Evolutionary conservation across 116 monocot species (phyloP).

Genomic region (Zostera marina): DNA sequence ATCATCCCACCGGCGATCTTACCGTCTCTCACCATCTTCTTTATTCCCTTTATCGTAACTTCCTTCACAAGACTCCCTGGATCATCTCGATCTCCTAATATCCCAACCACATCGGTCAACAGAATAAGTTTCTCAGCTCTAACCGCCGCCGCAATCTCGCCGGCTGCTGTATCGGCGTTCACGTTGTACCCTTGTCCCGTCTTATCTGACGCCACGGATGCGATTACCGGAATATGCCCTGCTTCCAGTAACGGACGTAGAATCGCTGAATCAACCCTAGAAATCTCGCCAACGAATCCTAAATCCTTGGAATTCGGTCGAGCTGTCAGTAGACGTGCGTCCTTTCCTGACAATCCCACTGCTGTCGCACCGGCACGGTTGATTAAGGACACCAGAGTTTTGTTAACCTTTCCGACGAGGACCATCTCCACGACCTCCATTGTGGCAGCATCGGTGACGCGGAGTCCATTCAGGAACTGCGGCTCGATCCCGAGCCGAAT

Average conservation of each 20-base stretch:
- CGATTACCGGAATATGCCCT: constrained; percentile 77
- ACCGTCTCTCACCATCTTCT: constrained; percentile 61
- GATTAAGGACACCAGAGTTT: constrained; percentile 69
- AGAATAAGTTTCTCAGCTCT: constrained; percentile 82
- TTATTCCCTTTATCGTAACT: constrained; percentile 51
- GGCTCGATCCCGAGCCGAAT: constrained; percentile 46
- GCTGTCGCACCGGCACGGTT: constrained; percentile 66
- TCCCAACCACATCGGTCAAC: constrained; percentile 74
- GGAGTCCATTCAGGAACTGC: constrained; percentile 67
- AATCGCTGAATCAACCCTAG: constrained; percentile 54
- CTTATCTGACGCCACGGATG: constrained; percentile 72
- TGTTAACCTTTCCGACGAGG: constrained; percentile 88
- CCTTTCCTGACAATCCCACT: constrained; percentile 72
- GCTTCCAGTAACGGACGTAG: constrained; percentile 32
- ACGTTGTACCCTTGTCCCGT: constrained; percentile 72
- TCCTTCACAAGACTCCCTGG: constrained; percentile 57
- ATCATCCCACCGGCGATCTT: constrained; percentile 91
- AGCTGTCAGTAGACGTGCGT: constrained; percentile 65
- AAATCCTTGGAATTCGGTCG: constrained; percentile 49
- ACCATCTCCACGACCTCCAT: constrained; percentile 99
- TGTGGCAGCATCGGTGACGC: constrained; percentile 77
- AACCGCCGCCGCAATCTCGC: constrained; percentile 74
- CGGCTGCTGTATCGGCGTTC: constrained; percentile 82
- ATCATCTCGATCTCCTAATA: constrained; percentile 56
- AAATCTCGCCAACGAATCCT: constrained; percentile 85